Evolutionary conservation across 2,329 filamentous ascomycete genomes (phyloP).

Genomic region (Truncatella angustata): DNA sequence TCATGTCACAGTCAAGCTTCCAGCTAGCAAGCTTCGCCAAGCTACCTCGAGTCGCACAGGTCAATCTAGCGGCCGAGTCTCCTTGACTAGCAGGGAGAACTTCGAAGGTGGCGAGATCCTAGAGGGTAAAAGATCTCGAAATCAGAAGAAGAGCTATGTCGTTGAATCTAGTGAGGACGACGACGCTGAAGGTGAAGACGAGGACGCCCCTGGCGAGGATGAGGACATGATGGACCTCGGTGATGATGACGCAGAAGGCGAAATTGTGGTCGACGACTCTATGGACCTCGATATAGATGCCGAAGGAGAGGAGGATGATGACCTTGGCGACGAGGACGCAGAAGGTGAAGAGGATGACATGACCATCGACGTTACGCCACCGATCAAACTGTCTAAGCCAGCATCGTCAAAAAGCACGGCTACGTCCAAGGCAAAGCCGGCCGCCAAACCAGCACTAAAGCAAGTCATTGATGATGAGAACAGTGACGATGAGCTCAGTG

Average conservation of each 20-base stretch:
- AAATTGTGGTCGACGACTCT: conserved; percentile 31
- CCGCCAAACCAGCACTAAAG: conserved; percentile 28
- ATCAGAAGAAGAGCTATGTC: conserved; percentile 58
- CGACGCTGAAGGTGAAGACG: conserved; percentile 37
- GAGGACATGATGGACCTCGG: conserved; percentile 27
- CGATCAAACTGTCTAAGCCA: conserved; percentile 50
- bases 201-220: conserved; percentile 37
- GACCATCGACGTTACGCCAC: conserved; percentile 34
- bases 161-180: conserved; percentile 51
- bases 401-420: conserved; percentile 21
- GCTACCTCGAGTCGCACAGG: conserved; percentile 40
- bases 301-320: conserved; percentile 29
- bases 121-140: conserved; percentile 51
- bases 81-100: conserved; percentile 29
- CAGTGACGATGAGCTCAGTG: conserved; percentile 54
- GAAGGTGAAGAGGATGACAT: conserved; percentile 53
- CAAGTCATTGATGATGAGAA: conserved; percentile 32
- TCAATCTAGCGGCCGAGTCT: conserved; percentile 24
- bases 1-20: conserved; percentile 51
- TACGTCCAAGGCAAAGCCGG: conserved; percentile 23
- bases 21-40: conserved; percentile 51
- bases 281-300: conserved; percentile 45
- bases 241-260: conserved; percentile 31
- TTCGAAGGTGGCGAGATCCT: conserved; percentile 47
- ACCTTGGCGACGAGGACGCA: conserved; percentile 36